Conservation (phyloP, 768 basidiomycete species). For the Calocybe cyanea region DNA sequence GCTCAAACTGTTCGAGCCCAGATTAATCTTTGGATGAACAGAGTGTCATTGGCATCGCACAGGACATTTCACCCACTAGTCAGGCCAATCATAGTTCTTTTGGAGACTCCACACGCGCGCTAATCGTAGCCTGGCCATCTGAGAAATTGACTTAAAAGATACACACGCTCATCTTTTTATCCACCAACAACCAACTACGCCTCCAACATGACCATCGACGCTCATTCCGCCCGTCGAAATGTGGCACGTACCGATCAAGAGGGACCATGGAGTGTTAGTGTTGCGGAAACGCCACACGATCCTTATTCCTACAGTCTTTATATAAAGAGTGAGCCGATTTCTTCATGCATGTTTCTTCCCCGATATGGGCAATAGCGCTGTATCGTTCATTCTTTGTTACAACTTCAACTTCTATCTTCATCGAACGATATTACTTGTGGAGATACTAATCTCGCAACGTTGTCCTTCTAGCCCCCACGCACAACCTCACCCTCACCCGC, state of each 20-base stretch:
- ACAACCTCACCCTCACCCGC: conserved; percentile 84
- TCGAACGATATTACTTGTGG: neutral
- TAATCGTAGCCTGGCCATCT: too few species aligned
- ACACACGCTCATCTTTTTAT: too few species aligned
- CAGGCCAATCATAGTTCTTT: too few species aligned
- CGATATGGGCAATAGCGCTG: conserved; percentile 1
- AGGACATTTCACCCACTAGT: too few species aligned
- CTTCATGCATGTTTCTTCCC: conserved; percentile 17
- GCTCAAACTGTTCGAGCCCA: too few species aligned
- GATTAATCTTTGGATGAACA: too few species aligned
- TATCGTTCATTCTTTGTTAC: conserved; percentile 5
- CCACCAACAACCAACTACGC: too few species aligned
- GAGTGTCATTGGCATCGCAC: too few species aligned
- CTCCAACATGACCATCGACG: conserved; percentile 17
- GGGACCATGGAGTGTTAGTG: conserved; percentile 81
- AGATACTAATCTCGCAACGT: conserved; percentile 18
- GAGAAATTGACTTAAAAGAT: too few species aligned
- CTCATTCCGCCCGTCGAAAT: conserved; percentile 33
- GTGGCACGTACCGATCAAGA: conserved; percentile 72
- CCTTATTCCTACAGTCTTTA: conserved; percentile 74
- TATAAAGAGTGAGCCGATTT: conserved; percentile 75
- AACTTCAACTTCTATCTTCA: conserved; percentile 1
- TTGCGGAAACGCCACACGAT: conserved; percentile 81
- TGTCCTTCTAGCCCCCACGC: conserved; percentile 67
- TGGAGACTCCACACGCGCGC: too few species aligned